Conservation (phyloP, 2,329 filamentous ascomycete species). For the Verticillium nonalfalfae region DNA sequence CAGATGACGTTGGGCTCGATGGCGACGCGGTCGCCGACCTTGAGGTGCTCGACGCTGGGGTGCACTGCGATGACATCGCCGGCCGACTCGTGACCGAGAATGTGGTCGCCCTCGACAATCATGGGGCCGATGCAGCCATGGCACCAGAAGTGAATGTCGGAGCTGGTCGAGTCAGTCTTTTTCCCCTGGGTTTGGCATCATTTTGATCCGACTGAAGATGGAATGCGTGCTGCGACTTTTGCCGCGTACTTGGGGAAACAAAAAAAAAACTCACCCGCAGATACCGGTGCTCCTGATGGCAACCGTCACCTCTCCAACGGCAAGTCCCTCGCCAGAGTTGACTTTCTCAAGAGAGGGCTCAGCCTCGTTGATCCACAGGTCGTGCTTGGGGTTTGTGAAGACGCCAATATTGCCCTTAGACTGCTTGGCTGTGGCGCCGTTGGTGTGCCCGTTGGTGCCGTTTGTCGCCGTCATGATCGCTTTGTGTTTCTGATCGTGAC, state of each 20-base stretch:
- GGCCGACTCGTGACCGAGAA: conserved; percentile 90
- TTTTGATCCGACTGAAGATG: too few relatives aligned
- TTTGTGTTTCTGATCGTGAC: neutral
- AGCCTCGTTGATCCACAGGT: conserved; percentile 81
- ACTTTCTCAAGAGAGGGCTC: conserved; percentile 71
- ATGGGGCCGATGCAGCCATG: conserved; percentile 92
- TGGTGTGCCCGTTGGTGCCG: conserved; percentile 1
- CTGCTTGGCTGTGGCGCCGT: conserved; percentile 27
- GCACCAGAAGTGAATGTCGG: conserved; percentile 97
- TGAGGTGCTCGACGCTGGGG: conserved; percentile 69
- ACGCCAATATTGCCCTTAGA: conserved; percentile 89
- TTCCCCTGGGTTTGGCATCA: neutral
- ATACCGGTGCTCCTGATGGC: conserved; percentile 93
- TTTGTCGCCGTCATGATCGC: conserved; percentile 24
- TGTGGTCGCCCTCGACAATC: conserved; percentile 83
- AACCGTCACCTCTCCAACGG: conserved; percentile 78
- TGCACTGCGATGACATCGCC: conserved; percentile 78
- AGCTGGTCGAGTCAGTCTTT: conserved; percentile 42
- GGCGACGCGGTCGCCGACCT: conserved; percentile 84
- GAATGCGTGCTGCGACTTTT: neutral
- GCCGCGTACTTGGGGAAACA: neutral
- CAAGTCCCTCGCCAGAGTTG: conserved; percentile 59
- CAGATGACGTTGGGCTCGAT: conserved; percentile 94
- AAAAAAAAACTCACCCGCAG: conserved; percentile 62
- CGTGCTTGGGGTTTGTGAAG: conserved; percentile 88